phyloP scores from a whole-genome alignment of 2,329 filamentous ascomycete species.

The Incumbomyces lentus region DNA sequence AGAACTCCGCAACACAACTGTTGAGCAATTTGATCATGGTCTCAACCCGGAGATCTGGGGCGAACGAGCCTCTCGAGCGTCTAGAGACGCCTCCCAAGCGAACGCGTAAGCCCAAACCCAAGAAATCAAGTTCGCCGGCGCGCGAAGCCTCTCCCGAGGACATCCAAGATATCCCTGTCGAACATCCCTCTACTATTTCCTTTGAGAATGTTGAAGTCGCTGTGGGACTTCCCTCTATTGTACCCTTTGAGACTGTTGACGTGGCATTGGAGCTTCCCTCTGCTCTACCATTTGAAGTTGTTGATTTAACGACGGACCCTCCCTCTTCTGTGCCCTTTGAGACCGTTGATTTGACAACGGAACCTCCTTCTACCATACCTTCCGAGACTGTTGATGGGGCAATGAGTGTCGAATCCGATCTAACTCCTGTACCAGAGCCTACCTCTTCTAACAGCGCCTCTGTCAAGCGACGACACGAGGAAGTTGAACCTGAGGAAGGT shows the following conservation, averaged over 20 bases:
- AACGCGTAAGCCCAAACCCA: background rate
- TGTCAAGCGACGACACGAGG: conserved; percentile 1
- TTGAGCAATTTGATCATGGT: background rate
- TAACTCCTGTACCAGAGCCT: conserved; percentile 2
- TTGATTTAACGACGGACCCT: too few species aligned
- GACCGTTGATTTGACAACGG: too few species aligned
- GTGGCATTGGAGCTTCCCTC: too few species aligned
- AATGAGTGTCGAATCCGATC: background rate
- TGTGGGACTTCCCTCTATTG: too few species aligned
- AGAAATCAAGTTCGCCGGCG: background rate
- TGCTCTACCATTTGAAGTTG: too few species aligned
- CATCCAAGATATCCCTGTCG: background rate
- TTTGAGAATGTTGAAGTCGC: background rate
- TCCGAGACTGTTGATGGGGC: background rate
- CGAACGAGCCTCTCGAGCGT: conserved; percentile 3
- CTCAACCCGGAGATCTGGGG: conserved; percentile 1
- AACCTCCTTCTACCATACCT: background rate
- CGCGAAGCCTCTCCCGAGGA: conserved; percentile 1
- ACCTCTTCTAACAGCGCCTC: background rate
- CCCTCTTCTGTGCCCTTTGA: background rate
- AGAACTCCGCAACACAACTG: too few species aligned
- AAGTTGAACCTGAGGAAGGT: conserved; percentile 1
- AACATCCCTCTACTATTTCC: background rate
- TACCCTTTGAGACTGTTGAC: too few species aligned
- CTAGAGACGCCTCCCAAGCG: conserved; percentile 1